Percentiles rank a stretch among this genome's conserved stretches.
These are phyloP conservation scores for Solanum sparsipilum DNA, from an alignment of 257 asterid species.

Conservation along the genomic window DNA sequence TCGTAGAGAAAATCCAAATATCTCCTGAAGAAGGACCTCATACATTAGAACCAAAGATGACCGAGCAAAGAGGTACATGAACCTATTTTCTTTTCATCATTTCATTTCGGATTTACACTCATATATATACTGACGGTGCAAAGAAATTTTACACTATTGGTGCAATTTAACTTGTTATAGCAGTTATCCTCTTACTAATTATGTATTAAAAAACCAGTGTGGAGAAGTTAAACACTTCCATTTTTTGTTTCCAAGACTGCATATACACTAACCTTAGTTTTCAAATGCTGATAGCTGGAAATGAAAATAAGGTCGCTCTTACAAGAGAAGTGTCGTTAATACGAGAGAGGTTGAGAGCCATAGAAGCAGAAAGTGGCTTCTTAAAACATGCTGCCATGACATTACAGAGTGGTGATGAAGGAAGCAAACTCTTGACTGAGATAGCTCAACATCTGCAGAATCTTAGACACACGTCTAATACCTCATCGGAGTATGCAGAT, in stretches of 20 bases:
- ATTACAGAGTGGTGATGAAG: conserved; percentile 60
- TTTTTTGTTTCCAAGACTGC: not conserved
- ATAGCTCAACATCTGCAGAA: conserved; percentile 68
- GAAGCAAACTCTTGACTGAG: conserved; percentile 58
- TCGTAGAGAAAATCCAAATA: conserved; percentile 31
- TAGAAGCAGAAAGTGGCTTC: conserved; percentile 64
- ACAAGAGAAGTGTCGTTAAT: conserved; percentile 42
- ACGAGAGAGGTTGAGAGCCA: conserved; percentile 42
- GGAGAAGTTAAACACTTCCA: not conserved
- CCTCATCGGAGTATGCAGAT: not conserved
- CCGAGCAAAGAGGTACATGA: conserved; percentile 25
- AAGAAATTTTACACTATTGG: not conserved
- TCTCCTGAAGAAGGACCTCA: conserved; percentile 17
- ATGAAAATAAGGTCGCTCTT: conserved; percentile 19
- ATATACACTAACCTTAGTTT: not conserved
- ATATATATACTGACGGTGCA: not conserved
- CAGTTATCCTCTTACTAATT: not conserved
- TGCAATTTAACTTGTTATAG: not conserved
- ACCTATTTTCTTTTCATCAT: not conserved
- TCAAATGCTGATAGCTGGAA: conserved; percentile 4
- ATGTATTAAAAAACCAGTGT: too few species aligned
- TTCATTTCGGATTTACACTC: not conserved
- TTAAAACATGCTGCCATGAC: conserved; percentile 76
- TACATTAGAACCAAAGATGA: conserved; percentile 6
- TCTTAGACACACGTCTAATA: conserved; percentile 27